Conservation (phyloP, 2,329 filamentous ascomycete species). For the Furcasterigmium sp. region DNA sequence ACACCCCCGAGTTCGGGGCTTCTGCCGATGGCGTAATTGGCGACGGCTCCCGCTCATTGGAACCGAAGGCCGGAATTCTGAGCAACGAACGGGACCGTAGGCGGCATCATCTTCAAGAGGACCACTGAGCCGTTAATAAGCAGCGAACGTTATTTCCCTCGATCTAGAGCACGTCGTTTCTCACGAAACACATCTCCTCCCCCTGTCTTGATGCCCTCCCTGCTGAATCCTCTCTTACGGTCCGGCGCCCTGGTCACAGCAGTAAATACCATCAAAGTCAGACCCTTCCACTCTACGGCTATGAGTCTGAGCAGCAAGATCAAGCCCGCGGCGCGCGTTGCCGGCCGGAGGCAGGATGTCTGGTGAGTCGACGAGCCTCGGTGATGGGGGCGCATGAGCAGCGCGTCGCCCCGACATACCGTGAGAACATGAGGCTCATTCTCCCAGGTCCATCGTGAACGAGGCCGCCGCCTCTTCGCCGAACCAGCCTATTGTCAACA, state of each 20-base stretch:
- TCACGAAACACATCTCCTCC: neutral
- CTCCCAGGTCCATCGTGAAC: conserved; percentile 57
- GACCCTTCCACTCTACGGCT: conserved; percentile 16
- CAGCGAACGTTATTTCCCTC: neutral
- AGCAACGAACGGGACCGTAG: neutral
- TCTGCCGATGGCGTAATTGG: conserved; percentile 4
- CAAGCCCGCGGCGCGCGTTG: conserved; percentile 44
- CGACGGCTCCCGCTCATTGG: conserved; percentile 1
- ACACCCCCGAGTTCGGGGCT: conserved; percentile 1
- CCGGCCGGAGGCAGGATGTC: conserved; percentile 45
- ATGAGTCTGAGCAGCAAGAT: conserved; percentile 41
- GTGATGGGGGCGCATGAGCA: too few relatives aligned
- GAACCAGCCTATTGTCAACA: conserved; percentile 59
- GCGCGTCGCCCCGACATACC: too few relatives aligned
- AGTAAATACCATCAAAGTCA: conserved; percentile 4
- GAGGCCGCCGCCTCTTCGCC: conserved; percentile 59
- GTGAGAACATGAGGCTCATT: too few relatives aligned
- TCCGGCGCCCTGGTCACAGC: conserved; percentile 2
- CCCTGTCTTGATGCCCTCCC: conserved; percentile 8
- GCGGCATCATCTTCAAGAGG: neutral
- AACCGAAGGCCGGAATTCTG: neutral
- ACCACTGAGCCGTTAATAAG: neutral
- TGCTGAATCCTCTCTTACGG: conserved; percentile 10
- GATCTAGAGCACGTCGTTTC: neutral
- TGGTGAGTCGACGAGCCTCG: conserved; percentile 31